phyloP scores from a whole-genome alignment of 768 basidiomycete genomes.

The Calocybe gangraenosa region DNA sequence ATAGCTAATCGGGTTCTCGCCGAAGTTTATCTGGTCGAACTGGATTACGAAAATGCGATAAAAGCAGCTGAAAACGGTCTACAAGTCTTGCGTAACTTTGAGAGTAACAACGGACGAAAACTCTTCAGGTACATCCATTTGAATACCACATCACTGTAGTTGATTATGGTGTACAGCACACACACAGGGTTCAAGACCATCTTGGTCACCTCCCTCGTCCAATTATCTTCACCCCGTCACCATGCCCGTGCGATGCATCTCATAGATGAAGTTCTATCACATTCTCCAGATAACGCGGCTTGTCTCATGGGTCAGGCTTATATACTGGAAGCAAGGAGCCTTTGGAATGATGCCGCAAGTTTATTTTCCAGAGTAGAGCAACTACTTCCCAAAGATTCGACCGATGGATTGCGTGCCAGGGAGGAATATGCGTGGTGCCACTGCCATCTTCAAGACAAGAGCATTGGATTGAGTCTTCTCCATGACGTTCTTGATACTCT shows the following conservation, averaged over 20 bases:
- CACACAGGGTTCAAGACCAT: slow-evolving; percentile 65
- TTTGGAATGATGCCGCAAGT: slow-evolving; percentile 65
- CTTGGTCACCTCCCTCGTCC: slow-evolving; percentile 74
- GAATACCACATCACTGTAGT: not conserved
- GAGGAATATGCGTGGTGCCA: slow-evolving; percentile 89
- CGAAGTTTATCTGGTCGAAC: slow-evolving; percentile 60
- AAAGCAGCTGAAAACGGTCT: slow-evolving; percentile 71
- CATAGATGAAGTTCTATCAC: slow-evolving; percentile 64
- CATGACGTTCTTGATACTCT: slow-evolving; percentile 42
- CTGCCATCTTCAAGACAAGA: slow-evolving; percentile 45
- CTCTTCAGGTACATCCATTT: slow-evolving; percentile 42
- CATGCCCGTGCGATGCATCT: slow-evolving; percentile 74
- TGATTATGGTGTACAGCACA: slow-evolving; percentile 36
- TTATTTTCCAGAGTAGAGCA: slow-evolving; percentile 58
- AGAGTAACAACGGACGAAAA: slow-evolving; percentile 53
- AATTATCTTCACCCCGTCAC: slow-evolving; percentile 87
- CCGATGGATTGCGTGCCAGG: slow-evolving; percentile 54
- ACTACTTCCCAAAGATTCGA: slow-evolving; percentile 39
- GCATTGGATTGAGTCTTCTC: slow-evolving; percentile 44
- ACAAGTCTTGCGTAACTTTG: slow-evolving; percentile 45
- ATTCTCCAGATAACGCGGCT: slow-evolving; percentile 56
- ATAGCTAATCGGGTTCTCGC: slow-evolving; percentile 64
- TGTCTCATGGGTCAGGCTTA: slow-evolving; percentile 76
- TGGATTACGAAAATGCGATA: slow-evolving; percentile 72
- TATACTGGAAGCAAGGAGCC: slow-evolving; percentile 55